Evolutionary conservation across 2,329 filamentous ascomycete genomes (phyloP).

Genomic region (Colletotrichum magnum): DNA sequence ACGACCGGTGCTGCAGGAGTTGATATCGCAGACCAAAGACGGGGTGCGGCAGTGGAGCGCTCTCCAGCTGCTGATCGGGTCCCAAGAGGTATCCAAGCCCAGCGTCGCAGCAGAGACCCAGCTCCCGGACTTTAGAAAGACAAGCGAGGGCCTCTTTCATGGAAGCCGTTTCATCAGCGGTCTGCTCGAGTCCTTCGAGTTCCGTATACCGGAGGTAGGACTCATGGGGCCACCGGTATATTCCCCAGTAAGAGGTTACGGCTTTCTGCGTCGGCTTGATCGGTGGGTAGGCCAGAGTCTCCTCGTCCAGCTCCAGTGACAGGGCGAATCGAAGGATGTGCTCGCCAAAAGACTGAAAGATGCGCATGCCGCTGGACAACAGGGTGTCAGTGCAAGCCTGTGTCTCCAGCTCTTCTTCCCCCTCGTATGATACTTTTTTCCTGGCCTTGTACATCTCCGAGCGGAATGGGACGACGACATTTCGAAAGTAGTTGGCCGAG

Average conservation of each 20-base stretch:
- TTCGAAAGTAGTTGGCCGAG: conserved; percentile 71
- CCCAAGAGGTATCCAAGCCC: conserved; percentile 78
- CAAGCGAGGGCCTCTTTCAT: conserved; percentile 74
- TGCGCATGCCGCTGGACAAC: conserved; percentile 67
- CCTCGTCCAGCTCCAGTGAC: conserved; percentile 76
- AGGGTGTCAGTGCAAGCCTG: conserved; percentile 43
- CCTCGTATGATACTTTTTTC: conserved; percentile 8
- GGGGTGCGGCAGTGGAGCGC: conserved; percentile 53
- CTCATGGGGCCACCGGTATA: conserved; percentile 74
- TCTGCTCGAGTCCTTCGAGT: conserved; percentile 72
- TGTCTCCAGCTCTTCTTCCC: conserved; percentile 11
- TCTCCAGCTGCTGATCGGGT: conserved; percentile 67
- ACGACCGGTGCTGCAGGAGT: conserved; percentile 36
- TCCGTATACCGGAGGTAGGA: conserved; percentile 72
- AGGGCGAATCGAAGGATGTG: conserved; percentile 76
- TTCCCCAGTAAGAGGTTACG: conserved; percentile 73
- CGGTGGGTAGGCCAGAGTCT: conserved; percentile 63
- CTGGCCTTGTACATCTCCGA: conserved; percentile 70
- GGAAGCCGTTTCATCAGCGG: conserved; percentile 73
- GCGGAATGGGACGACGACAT: conserved; percentile 76
- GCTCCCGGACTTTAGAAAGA: conserved; percentile 68
- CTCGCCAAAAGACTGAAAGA: conserved; percentile 72
- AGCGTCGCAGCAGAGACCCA: conserved; percentile 77
- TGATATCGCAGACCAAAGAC: conserved; percentile 50
- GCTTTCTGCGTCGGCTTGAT: conserved; percentile 69